A percentile compares a stretch with the other conserved stretches of the same genome.
These are phyloP conservation scores for Trichoderma guizhouense DNA, from an alignment of 2,329 filamentous ascomycete genomes.

Conservation along the genomic window DNA sequence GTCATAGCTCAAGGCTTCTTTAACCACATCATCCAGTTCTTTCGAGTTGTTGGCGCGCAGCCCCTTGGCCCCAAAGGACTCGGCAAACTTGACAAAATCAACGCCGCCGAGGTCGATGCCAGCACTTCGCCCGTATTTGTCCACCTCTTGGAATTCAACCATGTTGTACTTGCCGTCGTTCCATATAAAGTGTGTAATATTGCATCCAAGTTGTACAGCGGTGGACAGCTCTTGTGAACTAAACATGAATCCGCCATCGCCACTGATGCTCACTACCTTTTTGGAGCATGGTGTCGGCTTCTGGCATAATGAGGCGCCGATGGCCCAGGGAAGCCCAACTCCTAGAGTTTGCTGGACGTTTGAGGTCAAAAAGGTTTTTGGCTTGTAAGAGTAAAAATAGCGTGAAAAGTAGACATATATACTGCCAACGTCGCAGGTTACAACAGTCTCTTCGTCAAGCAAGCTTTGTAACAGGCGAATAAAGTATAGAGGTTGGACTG, in stretches of 20 bases:
- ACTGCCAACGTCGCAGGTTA: background rate
- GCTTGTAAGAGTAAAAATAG: background rate
- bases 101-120: background rate
- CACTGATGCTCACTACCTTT: background rate
- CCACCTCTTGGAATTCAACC: background rate
- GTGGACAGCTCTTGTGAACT: background rate
- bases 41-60: background rate
- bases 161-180: background rate
- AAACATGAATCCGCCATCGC: background rate
- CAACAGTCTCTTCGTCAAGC: background rate
- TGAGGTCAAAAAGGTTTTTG: background rate
- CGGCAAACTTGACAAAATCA: background rate
- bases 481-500: background rate
- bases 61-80: background rate
- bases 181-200: background rate
- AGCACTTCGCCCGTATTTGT: background rate
- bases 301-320: background rate
- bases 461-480: background rate
- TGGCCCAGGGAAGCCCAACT: background rate
- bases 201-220: background rate
- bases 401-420: background rate
- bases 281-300: background rate
- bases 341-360: background rate
- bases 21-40: background rate
- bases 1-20: background rate